phyloP scores from a whole-genome alignment of 2,329 filamentous ascomycete genomes.

The Pseudocercospora eumusae region DNA sequence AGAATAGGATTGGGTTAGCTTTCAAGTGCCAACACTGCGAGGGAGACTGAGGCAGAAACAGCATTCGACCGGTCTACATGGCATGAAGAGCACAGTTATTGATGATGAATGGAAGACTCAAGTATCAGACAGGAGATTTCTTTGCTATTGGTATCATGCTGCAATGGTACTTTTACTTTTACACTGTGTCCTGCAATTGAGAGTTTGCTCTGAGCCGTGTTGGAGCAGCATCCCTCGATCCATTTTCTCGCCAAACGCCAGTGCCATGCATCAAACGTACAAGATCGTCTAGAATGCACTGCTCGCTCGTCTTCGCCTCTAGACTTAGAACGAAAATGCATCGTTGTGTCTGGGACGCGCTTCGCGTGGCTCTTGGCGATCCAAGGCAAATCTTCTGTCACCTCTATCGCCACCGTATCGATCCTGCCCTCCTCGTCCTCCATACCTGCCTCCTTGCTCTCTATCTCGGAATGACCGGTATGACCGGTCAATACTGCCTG shows the following conservation, averaged over 20 bases:
- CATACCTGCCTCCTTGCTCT: slow-evolving; percentile 9
- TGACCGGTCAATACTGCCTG: neutral
- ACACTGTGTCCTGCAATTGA: slow-evolving; percentile 21
- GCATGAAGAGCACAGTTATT: neutral
- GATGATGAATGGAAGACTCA: neutral
- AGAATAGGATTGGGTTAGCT: neutral
- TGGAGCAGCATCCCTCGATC: slow-evolving; percentile 1
- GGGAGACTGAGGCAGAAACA: neutral
- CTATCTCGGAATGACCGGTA: neutral
- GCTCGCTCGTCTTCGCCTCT: neutral
- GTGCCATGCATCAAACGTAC: slow-evolving; percentile 18
- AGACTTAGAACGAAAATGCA: slow-evolving; percentile 3
- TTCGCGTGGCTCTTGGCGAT: slow-evolving; percentile 5
- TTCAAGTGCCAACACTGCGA: neutral
- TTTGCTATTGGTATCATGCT: slow-evolving; percentile 16
- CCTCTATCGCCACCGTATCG: slow-evolving; percentile 4
- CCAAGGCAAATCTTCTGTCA: neutral
- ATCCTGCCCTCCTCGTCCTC: neutral
- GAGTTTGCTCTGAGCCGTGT: neutral
- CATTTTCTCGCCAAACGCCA: slow-evolving; percentile 11
- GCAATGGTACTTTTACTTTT: slow-evolving; percentile 19
- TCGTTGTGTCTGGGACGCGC: slow-evolving; percentile 7
- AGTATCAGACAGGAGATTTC: slow-evolving; percentile 18
- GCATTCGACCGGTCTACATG: neutral
- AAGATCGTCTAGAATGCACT: neutral